Evolutionary conservation across 129 eudicot species (phyloP).

Genomic region (Kitagawia praeruptora): DNA sequence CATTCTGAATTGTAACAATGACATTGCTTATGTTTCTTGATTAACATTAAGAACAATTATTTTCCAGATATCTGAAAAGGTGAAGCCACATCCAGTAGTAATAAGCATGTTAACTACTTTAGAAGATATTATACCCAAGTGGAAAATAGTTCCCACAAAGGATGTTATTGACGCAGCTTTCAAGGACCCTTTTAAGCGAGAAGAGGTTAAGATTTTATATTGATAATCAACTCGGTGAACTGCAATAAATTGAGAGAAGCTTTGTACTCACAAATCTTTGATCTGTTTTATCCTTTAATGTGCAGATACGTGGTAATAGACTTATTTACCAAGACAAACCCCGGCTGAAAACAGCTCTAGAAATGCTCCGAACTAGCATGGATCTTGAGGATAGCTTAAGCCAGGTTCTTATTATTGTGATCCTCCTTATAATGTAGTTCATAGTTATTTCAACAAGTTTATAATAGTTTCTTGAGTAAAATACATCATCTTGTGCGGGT

Average conservation of each 20-base stretch:
- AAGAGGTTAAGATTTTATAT: conserved; percentile 37
- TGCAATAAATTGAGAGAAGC: not conserved
- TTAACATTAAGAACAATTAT: not conserved
- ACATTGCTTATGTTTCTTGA: not conserved
- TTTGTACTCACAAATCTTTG: not conserved
- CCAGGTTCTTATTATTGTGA: conserved; percentile 37
- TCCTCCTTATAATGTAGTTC: not conserved
- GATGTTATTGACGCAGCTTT: conserved; percentile 92
- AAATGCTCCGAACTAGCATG: conserved; percentile 97
- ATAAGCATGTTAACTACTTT: conserved; percentile 62
- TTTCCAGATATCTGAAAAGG: conserved; percentile 86
- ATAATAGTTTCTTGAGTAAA: not conserved
- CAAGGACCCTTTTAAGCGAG: conserved; percentile 86
- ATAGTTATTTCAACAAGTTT: not conserved
- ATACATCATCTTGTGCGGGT: not conserved
- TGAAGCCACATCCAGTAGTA: conserved; percentile 92
- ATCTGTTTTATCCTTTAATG: not conserved
- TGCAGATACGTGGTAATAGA: conserved; percentile 76
- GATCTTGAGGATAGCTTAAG: conserved; percentile 71
- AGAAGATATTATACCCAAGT: conserved; percentile 87
- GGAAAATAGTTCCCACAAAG: conserved; percentile 95
- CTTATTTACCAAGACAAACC: conserved; percentile 89
- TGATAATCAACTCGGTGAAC: not conserved
- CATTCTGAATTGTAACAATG: not conserved
- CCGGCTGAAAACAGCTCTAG: conserved; percentile 88